phyloP scores from a whole-genome alignment of 768 basidiomycete species.

The Sporobolomyces pararoseus region DNA sequence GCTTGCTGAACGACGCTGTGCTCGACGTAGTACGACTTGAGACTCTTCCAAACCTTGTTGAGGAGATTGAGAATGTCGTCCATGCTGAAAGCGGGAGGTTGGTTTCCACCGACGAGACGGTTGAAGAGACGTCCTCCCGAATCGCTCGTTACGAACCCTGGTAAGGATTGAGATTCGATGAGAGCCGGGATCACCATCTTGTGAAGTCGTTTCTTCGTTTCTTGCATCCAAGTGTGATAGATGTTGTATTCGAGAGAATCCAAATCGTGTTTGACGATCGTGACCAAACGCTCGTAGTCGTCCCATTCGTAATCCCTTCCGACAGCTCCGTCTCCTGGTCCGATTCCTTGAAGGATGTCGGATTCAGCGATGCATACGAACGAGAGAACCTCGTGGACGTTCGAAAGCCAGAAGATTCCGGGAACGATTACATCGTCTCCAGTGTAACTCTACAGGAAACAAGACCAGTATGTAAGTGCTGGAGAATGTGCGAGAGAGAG shows the following conservation, averaged over 20 bases:
- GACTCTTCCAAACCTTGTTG: constrained; percentile 95
- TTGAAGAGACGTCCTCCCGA: constrained; percentile 90
- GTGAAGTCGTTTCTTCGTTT: constrained; percentile 88
- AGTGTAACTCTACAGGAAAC: constrained; percentile 61
- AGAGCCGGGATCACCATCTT: constrained; percentile 99
- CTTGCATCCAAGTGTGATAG: constrained; percentile 98
- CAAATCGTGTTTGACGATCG: constrained; percentile 97
- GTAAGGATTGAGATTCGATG: constrained; percentile 94
- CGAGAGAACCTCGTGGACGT: constrained; percentile 98
- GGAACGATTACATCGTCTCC: constrained; percentile 94
- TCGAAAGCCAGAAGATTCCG: constrained; percentile 99
- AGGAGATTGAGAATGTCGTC: constrained; percentile 94
- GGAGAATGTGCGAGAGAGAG: background rate
- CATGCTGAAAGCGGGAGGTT: constrained; percentile 89
- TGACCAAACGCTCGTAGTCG: constrained; percentile 91
- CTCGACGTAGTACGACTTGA: constrained; percentile 98
- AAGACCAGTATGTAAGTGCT: no score
- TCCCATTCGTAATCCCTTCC: constrained; percentile 93
- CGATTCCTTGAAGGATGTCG: constrained; percentile 96
- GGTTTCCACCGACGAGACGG: constrained; percentile 79
- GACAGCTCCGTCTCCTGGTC: constrained; percentile 86
- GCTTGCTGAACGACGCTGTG: constrained; percentile 94
- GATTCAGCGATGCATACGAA: constrained; percentile 99
- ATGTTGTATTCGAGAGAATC: constrained; percentile 99
- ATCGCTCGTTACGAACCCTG: constrained; percentile 94